A percentile compares a stretch with the other conserved stretches of the same genome.
These are phyloP conservation scores for Colletotrichum gigasporum DNA, from an alignment of 2,329 filamentous ascomycete genomes.

Conservation along the genomic window DNA sequence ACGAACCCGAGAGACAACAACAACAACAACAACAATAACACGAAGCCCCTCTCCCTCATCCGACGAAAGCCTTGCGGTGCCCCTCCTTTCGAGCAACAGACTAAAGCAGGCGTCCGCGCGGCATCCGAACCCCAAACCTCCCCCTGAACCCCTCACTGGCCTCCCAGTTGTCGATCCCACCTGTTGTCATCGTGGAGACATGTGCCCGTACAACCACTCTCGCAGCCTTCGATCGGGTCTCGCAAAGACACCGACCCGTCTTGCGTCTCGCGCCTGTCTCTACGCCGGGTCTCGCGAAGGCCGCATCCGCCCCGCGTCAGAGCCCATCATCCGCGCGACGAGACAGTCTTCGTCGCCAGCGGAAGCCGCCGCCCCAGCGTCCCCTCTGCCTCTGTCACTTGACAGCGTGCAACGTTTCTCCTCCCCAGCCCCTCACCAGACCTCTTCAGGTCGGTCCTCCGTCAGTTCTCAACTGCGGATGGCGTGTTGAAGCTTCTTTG, in stretches of 20 bases:
- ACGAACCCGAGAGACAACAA: no score
- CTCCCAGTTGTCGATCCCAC: background rate
- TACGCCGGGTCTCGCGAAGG: no score
- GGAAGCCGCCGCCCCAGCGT: background rate
- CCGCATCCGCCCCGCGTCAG: background rate
- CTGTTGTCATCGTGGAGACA: background rate
- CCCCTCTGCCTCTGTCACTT: background rate
- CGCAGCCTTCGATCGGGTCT: background rate
- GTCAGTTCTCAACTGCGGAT: background rate
- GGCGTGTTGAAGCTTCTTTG: background rate
- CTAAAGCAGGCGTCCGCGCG: background rate
- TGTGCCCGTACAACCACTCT: background rate
- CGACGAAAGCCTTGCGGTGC: background rate
- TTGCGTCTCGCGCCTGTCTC: background rate
- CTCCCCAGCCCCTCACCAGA: background rate
- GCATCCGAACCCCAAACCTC: background rate
- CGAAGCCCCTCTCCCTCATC: background rate
- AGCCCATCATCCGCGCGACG: background rate
- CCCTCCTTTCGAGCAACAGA: background rate
- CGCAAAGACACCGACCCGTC: slow-evolving; percentile 1
- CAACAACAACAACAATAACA: no score
- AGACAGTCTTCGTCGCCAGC: no score
- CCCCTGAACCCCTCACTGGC: background rate
- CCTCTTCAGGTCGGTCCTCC: no score
- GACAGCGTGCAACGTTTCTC: background rate